A percentile compares a stretch with the other conserved stretches of the same genome.
Conservation (phyloP, 305 asterid genomes). For the Fraxinus floribunda region DNA sequence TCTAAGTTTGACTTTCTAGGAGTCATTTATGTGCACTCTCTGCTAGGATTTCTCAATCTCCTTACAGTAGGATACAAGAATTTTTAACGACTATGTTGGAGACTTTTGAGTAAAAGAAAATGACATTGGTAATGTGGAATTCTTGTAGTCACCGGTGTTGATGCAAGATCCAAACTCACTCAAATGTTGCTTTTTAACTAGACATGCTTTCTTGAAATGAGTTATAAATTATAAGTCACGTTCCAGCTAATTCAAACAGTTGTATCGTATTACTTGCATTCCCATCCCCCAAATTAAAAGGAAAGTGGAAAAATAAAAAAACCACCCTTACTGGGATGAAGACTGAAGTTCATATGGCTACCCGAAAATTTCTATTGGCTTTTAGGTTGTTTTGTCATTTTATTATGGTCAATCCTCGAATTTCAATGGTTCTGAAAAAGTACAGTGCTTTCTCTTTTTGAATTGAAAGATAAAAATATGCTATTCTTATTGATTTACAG, state of each 20-base stretch:
- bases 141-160: background rate
- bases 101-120: background rate
- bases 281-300: background rate
- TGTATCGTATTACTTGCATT: background rate
- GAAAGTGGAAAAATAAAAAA: background rate
- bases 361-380: background rate
- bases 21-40: background rate
- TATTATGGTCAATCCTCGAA: background rate
- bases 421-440: background rate
- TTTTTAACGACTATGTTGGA: background rate
- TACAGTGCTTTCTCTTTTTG: background rate
- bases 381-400: background rate
- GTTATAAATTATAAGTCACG: background rate
- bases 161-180: background rate
- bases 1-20: background rate
- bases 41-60: background rate
- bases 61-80: background rate
- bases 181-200: background rate
- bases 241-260: background rate
- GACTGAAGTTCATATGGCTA: background rate
- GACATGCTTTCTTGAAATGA: background rate
- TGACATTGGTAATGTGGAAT: background rate
- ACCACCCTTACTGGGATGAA: background rate
- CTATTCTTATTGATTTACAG: background rate
- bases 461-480: background rate